These are phyloP conservation scores for Candida tallmaniae DNA, from an alignment of 805 yeast genomes.

Conservation along the genomic window DNA sequence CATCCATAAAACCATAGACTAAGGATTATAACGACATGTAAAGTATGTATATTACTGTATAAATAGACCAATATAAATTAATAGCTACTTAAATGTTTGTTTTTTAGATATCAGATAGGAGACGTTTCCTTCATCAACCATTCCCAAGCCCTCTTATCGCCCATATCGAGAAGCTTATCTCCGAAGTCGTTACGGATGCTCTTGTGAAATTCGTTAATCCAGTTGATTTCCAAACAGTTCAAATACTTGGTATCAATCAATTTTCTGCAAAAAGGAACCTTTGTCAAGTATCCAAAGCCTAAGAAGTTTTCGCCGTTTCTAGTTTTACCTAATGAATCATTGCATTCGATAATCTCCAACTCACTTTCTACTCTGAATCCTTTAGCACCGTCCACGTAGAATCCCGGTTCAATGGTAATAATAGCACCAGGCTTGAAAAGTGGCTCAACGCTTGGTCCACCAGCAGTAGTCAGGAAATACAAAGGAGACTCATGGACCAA, in stretches of 20 bases:
- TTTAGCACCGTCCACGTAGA: conserved; percentile 80
- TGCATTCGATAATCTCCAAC: conserved; percentile 47
- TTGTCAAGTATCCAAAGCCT: conserved; percentile 37
- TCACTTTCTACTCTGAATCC: conserved; percentile 92
- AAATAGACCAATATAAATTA: neutral
- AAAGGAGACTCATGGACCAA: conserved; percentile 95
- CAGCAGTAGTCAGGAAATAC: conserved; percentile 62
- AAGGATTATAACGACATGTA: neutral
- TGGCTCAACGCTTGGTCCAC: conserved; percentile 46
- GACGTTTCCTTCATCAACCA: conserved; percentile 73
- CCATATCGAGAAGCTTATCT: conserved; percentile 43
- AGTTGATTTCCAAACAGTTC: conserved; percentile 24
- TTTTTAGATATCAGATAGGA: conserved; percentile 16
- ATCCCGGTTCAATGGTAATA: conserved; percentile 92
- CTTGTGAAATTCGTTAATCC: conserved; percentile 38
- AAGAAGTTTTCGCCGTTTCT: conserved; percentile 26
- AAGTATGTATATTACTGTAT: conserved; percentile 1
- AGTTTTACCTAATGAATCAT: conserved; percentile 29
- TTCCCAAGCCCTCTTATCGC: conserved; percentile 51
- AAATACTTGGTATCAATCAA: conserved; percentile 30
- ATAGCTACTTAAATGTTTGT: neutral
- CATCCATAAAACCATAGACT: conserved; percentile 13
- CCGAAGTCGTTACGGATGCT: conserved; percentile 28
- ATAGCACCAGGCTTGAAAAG: conserved; percentile 56
- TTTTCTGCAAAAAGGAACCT: conserved; percentile 48